A percentile compares a stretch with the other conserved stretches of the same genome.
Conservation (phyloP, 805 yeast genomes). For the Spathaspora hagerdaliae region DNA sequence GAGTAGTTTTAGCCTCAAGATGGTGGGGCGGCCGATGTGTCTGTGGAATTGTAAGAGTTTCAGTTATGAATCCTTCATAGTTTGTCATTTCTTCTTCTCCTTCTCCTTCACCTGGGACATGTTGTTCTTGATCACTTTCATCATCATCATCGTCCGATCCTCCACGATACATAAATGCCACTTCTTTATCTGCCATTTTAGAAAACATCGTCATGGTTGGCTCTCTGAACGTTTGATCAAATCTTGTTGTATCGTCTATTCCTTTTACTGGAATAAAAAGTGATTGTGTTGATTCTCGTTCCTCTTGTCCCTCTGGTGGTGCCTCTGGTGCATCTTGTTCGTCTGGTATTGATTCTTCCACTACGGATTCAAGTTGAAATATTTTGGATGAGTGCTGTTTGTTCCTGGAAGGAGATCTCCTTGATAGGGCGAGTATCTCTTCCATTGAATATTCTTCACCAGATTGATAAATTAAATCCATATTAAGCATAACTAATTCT, state of each 20-base stretch:
- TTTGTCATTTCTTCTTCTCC: slow-evolving; percentile 23
- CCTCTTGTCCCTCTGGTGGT: neutral
- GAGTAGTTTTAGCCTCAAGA: slow-evolving; percentile 13
- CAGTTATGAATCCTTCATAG: slow-evolving; percentile 47
- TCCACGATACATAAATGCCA: slow-evolving; percentile 57
- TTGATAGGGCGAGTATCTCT: slow-evolving; percentile 58
- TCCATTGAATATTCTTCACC: slow-evolving; percentile 55
- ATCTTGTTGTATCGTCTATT: slow-evolving; percentile 12
- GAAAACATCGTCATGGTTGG: slow-evolving; percentile 81
- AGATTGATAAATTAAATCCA: slow-evolving; percentile 50
- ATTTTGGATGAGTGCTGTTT: neutral
- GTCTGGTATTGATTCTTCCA: neutral
- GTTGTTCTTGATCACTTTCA: neutral
- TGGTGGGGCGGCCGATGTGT: neutral
- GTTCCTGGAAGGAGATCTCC: slow-evolving; percentile 20
- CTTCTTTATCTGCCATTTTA: slow-evolving; percentile 69
- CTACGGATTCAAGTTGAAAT: neutral
- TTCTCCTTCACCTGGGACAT: slow-evolving; percentile 9
- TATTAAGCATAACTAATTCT: slow-evolving; percentile 58
- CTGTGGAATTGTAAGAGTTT: slow-evolving; percentile 28
- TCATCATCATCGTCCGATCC: neutral
- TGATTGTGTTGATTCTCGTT: slow-evolving; percentile 22
- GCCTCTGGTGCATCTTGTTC: neutral
- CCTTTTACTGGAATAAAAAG: slow-evolving; percentile 46
- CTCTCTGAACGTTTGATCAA: slow-evolving; percentile 32